Evolutionary conservation across 768 basidiomycete species (phyloP).

Genomic region (Rhodotorula babjevae): DNA sequence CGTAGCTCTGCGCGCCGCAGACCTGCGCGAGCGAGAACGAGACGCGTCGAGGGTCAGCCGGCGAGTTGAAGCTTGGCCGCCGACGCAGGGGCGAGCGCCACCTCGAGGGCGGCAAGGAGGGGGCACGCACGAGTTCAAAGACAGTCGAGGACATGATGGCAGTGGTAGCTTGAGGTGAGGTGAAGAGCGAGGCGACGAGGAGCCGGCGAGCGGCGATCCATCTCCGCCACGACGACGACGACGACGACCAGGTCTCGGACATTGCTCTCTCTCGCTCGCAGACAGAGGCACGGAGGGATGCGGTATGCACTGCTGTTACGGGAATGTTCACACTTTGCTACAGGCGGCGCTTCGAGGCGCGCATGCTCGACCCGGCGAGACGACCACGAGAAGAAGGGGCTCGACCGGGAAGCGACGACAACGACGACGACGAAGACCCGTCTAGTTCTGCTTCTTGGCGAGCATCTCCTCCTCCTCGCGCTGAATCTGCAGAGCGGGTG

Average conservation of each 20-base stretch:
- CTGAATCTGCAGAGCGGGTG: not conserved
- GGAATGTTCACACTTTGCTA: not conserved
- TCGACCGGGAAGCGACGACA: too few species aligned
- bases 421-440: not conserved
- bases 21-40: slow-evolving; percentile 6
- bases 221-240: too few species aligned
- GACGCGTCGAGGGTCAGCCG: not conserved
- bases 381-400: too few species aligned
- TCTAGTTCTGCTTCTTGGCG: not conserved
- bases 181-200: not conserved
- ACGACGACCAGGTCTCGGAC: not conserved
- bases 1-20: slow-evolving; percentile 79
- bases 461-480: not conserved
- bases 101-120: not conserved
- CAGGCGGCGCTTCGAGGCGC: not conserved
- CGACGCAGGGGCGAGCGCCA: too few species aligned
- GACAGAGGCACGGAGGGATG: not conserved
- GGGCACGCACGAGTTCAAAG: slow-evolving; percentile 25
- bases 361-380: too few species aligned
- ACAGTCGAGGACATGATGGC: slow-evolving; percentile 19
- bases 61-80: not conserved
- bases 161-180: not conserved
- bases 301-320: not conserved
- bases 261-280: too few species aligned
- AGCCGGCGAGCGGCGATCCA: too few species aligned